These are phyloP conservation scores for Apiotrichum veenhuisii DNA, from an alignment of 1,284 basidiomycete genomes.

Conservation along the genomic window DNA sequence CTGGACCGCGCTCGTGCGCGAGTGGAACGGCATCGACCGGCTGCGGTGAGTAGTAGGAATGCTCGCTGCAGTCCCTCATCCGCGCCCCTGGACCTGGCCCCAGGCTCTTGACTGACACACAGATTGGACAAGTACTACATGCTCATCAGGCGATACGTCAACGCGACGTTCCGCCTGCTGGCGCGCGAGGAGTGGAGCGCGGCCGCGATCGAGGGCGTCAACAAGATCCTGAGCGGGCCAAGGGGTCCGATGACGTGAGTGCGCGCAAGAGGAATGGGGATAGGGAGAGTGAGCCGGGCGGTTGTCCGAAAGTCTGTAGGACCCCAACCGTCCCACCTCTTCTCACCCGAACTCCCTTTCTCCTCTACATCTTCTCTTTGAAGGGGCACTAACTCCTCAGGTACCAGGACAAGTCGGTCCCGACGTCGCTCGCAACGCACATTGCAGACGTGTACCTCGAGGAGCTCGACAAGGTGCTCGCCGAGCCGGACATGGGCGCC, in stretches of 20 bases:
- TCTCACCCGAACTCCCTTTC: not conserved
- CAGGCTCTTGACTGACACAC: too few species aligned
- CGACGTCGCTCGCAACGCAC: conserved; percentile 76
- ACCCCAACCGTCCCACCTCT: too few species aligned
- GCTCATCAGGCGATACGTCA: conserved; percentile 82
- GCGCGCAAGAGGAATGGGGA: not conserved
- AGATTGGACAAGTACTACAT: conserved; percentile 98
- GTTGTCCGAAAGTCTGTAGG: too few species aligned
- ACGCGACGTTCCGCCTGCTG: conserved; percentile 77
- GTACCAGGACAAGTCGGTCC: conserved; percentile 67
- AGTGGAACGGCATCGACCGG: conserved; percentile 90
- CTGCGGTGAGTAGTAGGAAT: conserved; percentile 59
- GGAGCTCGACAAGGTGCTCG: conserved; percentile 76
- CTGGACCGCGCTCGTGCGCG: conserved; percentile 81
- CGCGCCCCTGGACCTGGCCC: too few species aligned
- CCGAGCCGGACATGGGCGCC: conserved; percentile 30
- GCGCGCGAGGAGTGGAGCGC: conserved; percentile 66
- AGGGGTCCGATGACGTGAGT: conserved; percentile 76
- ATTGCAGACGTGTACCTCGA: conserved; percentile 84
- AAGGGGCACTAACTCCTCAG: conserved; percentile 52
- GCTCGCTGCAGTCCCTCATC: too few species aligned
- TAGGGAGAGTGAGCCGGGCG: too few species aligned
- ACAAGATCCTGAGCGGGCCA: conserved; percentile 58
- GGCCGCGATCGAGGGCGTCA: conserved; percentile 59
- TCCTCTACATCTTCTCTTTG: too few species aligned